A percentile compares a stretch with the other conserved stretches of the same genome.
These are phyloP conservation scores for Wickerhamomyces pijperi DNA, from an alignment of 805 yeast species.

Conservation along the genomic window DNA sequence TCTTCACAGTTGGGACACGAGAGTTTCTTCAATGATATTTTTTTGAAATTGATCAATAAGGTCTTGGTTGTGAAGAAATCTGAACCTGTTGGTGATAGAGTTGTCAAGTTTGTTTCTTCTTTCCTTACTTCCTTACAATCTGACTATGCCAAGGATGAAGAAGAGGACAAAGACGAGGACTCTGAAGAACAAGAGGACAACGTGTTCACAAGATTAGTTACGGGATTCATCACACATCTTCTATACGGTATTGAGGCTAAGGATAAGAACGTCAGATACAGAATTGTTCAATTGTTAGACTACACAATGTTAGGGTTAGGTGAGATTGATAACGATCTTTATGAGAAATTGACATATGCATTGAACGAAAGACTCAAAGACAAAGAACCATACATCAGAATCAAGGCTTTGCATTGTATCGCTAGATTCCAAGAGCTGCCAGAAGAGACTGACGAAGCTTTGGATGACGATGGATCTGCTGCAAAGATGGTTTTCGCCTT, in stretches of 20 bases:
- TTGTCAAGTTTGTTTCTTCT: conserved; percentile 55
- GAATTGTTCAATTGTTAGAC: conserved; percentile 69
- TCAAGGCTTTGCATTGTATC: conserved; percentile 75
- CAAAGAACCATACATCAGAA: conserved; percentile 66
- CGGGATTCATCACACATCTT: conserved; percentile 51
- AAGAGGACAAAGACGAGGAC: conserved; percentile 14
- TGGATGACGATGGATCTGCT: conserved; percentile 32
- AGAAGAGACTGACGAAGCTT: conserved; percentile 15
- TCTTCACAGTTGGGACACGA: conserved; percentile 41
- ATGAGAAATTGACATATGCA: conserved; percentile 48
- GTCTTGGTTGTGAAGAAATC: conserved; percentile 58
- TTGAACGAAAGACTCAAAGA: conserved; percentile 57
- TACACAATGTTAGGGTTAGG: conserved; percentile 60
- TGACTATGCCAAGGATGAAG: conserved; percentile 16
- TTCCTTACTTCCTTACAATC: conserved; percentile 39
- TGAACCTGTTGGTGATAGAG: conserved; percentile 63
- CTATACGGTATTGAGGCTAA: conserved; percentile 71
- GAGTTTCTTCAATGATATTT: conserved; percentile 47
- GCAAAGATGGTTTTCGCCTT: conserved; percentile 38
- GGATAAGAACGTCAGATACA: conserved; percentile 65
- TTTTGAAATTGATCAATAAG: conserved; percentile 52
- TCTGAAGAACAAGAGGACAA: conserved; percentile 28
- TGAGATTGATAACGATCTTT: conserved; percentile 65
- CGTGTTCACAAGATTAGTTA: conserved; percentile 41
- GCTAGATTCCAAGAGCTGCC: conserved; percentile 58